Evolutionary conservation across 495 filamentous ascomycete genomes (phyloP), one percentile per base, ranked within the genome.

Genomic region (Podospora didyma): DNA sequence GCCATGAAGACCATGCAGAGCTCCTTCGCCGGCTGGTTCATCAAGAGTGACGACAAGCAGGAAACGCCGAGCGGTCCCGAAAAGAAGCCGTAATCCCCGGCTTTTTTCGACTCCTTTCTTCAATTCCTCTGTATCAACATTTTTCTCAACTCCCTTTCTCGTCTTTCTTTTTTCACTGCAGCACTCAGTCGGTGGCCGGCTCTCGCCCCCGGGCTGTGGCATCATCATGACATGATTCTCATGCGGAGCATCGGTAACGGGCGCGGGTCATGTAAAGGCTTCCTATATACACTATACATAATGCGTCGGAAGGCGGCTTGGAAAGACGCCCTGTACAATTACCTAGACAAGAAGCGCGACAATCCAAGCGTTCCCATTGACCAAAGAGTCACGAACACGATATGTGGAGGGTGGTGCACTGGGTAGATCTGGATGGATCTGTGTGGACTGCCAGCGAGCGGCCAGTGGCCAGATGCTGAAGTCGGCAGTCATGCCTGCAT

Each of bases 1-100:
- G 86, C 86, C 70, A 94, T 96, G 89, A 88, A 89, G 74, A 87
- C 79, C 63, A 96, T 83, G 77, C 79, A 78, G 67, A 70, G 70
- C 24, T 77, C 73, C 50, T 78, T 83, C 49, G 65, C 66, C 7
- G 70, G 70, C 53, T 80, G 77, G 73, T 82, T 83, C 61, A 62
- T 52, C 2, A 51, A 52, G 28, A 21, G 54, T 9, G 12, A 48
- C 6, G 61, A 60, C 26, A 39, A 57, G 26, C 47, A 44, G 22
- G 60, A 53, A 10, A 7, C 20, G n/a, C 20, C 53, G n/a, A 47
- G 35, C 42, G 24, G n/a, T 19, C 21, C 59, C 44, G 51, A 61
- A 12, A 54, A 54, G 22, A 64, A 55, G 52, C 37, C 56, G n/a
- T 54, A 57, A 20, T n/a, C 14, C 28, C 16, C 44, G 14, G 37